These are phyloP conservation scores for Naganishia vaughanmartiniae DNA, from an alignment of 768 basidiomycete genomes.

Conservation along the genomic window DNA sequence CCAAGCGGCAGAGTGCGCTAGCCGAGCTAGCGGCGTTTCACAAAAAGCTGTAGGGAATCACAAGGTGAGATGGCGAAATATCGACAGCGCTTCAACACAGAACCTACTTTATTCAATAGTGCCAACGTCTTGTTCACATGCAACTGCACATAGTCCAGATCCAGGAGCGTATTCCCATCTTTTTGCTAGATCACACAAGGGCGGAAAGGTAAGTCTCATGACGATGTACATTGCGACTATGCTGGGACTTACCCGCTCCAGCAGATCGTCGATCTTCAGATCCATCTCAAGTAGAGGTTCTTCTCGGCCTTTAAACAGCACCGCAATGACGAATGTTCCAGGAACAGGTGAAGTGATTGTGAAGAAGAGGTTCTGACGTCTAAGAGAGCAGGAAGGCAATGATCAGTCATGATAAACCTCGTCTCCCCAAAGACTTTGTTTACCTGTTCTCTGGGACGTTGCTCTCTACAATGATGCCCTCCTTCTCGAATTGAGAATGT, in stretches of 20 bases:
- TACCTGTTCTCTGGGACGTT: slow-evolving; percentile 98
- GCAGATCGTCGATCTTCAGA: slow-evolving; percentile 93
- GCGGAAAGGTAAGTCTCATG: background rate
- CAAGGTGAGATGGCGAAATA: background rate
- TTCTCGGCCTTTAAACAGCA: slow-evolving; percentile 97
- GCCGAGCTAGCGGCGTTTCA: background rate
- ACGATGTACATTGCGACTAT: background rate
- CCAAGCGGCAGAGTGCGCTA: background rate
- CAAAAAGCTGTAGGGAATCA: background rate
- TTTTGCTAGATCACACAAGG: slow-evolving; percentile 70
- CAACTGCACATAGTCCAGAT: slow-evolving; percentile 95
- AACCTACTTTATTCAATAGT: slow-evolving; percentile 80
- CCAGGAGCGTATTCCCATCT: slow-evolving; percentile 92
- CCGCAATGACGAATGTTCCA: slow-evolving; percentile 96
- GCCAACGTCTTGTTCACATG: slow-evolving; percentile 93
- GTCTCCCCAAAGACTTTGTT: slow-evolving; percentile 42
- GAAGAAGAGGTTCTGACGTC: slow-evolving; percentile 97
- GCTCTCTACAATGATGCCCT: slow-evolving; percentile 97
- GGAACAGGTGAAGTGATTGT: slow-evolving; percentile 97
- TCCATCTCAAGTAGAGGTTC: slow-evolving; percentile 99
- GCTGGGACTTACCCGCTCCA: slow-evolving; percentile 79
- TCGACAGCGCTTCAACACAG: background rate
- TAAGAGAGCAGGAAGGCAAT: slow-evolving; percentile 47
- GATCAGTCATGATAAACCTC: background rate
- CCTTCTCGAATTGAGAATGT: slow-evolving; percentile 96